Evolutionary conservation across 2,329 filamentous ascomycete species (phyloP).

Genomic region (Trichophyton benhamiae): DNA sequence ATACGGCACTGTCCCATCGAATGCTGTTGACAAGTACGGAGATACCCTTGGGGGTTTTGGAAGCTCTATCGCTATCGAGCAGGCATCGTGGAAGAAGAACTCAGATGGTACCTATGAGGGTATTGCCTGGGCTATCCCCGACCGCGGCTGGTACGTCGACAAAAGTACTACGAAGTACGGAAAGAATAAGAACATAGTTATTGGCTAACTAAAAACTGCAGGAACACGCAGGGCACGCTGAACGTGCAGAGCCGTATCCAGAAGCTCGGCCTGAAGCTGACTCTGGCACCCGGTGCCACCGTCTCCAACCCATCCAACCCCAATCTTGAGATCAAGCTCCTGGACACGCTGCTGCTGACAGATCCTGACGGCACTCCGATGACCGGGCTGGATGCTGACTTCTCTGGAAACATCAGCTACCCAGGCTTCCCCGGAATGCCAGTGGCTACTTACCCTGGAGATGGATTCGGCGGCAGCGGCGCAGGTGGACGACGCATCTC

Average conservation of each 20-base stretch:
- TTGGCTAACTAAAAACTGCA: constrained; percentile 11
- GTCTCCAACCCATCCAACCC: constrained; percentile 42
- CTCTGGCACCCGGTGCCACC: constrained; percentile 41
- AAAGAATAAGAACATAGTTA: too few species aligned
- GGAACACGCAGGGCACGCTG: constrained; percentile 58
- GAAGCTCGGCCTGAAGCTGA: constrained; percentile 51
- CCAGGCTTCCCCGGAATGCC: constrained; percentile 51
- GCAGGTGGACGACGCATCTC: constrained; percentile 47
- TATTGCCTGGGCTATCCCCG: constrained; percentile 51
- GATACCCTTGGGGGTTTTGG: constrained; percentile 59
- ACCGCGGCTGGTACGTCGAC: constrained; percentile 50
- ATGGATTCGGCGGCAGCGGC: constrained; percentile 54
- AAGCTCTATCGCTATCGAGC: constrained; percentile 52
- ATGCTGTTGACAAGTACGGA: constrained; percentile 52
- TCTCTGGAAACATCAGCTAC: constrained; percentile 41
- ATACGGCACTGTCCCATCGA: constrained; percentile 48
- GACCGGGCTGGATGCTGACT: constrained; percentile 53
- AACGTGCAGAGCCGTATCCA: constrained; percentile 59
- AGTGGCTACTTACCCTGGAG: constrained; percentile 49
- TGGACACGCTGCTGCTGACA: constrained; percentile 52
- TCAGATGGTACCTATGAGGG: constrained; percentile 45
- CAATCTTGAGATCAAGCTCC: constrained; percentile 51
- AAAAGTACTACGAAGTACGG: too few species aligned
- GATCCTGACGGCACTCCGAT: constrained; percentile 50
- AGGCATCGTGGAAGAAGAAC: constrained; percentile 45